These are phyloP conservation scores for Claviceps digitariae DNA, from an alignment of 2,329 filamentous ascomycete genomes.

Conservation along the genomic window DNA sequence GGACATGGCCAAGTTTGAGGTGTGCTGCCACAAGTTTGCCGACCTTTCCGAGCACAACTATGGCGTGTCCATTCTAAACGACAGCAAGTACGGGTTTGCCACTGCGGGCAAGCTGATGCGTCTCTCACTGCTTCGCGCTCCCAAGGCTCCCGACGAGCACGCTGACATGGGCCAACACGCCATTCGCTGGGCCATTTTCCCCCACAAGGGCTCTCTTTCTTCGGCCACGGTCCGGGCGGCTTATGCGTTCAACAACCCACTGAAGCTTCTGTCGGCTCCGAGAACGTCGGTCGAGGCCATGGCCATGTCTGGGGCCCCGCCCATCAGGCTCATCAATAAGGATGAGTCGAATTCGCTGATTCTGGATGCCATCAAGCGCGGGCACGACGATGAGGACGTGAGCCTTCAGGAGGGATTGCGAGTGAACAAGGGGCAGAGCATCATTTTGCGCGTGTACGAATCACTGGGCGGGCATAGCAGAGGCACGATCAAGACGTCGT, in stretches of 20 bases:
- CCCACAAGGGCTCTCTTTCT: slow-evolving; percentile 61
- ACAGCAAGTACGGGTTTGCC: slow-evolving; percentile 93
- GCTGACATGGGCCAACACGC: slow-evolving; percentile 86
- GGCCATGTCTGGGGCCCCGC: slow-evolving; percentile 30
- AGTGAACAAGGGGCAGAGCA: slow-evolving; percentile 56
- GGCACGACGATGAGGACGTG: slow-evolving; percentile 73
- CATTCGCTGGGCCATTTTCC: slow-evolving; percentile 83
- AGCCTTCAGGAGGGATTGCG: slow-evolving; percentile 46
- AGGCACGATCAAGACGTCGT: slow-evolving; percentile 53
- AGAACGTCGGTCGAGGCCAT: slow-evolving; percentile 15
- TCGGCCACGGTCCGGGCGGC: slow-evolving; percentile 66
- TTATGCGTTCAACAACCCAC: slow-evolving; percentile 80
- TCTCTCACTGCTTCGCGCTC: slow-evolving; percentile 68
- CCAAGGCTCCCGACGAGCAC: slow-evolving; percentile 85
- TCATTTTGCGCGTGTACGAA: slow-evolving; percentile 81
- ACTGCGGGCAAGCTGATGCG: slow-evolving; percentile 83
- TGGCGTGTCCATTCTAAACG: slow-evolving; percentile 85
- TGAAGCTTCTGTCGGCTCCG: slow-evolving; percentile 28
- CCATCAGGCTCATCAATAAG: slow-evolving; percentile 54
- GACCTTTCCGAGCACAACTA: slow-evolving; percentile 81
- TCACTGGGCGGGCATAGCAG: slow-evolving; percentile 69
- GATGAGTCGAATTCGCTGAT: slow-evolving; percentile 47
- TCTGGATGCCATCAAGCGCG: slow-evolving; percentile 83
- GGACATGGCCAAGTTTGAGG: slow-evolving; percentile 98
- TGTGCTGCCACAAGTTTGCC: slow-evolving; percentile 90